Conservation (phyloP, 306 rosid species). For the Betula pendula region DNA sequence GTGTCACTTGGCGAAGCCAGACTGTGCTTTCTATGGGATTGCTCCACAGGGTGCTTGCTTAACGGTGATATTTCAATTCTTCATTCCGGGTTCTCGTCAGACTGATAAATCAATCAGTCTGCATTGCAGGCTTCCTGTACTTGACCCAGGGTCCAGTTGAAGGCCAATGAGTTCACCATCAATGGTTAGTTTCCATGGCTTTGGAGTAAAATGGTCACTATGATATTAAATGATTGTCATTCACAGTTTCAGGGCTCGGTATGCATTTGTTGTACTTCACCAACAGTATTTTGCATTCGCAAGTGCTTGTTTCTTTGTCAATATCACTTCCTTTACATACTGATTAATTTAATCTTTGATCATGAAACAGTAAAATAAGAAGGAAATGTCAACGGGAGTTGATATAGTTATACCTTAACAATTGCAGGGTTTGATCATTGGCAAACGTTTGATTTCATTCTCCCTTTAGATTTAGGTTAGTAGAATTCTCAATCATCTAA, state of each 20-base stretch:
- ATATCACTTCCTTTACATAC: not conserved
- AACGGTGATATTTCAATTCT: slow-evolving; percentile 59
- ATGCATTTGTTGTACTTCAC: not conserved
- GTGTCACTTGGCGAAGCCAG: slow-evolving; percentile 90
- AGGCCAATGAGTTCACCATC: slow-evolving; percentile 11
- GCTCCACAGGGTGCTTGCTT: slow-evolving; percentile 78
- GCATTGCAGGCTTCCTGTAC: slow-evolving; percentile 94
- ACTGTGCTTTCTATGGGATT: slow-evolving; percentile 92
- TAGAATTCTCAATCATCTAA: not conserved
- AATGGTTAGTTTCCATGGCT: not conserved
- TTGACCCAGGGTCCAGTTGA: slow-evolving; percentile 67
- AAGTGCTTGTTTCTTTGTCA: not conserved
- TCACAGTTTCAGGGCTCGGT: not conserved
- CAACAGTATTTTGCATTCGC: not conserved
- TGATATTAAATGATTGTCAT: not conserved
- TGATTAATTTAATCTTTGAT: not conserved
- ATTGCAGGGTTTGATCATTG: not conserved
- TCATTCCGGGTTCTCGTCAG: slow-evolving; percentile 77
- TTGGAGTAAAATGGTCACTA: not conserved
- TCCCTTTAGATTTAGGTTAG: not conserved
- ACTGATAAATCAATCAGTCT: slow-evolving; percentile 90
- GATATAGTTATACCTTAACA: not conserved
- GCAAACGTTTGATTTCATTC: not conserved
- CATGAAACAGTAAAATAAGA: not conserved
- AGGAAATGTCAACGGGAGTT: not conserved